A percentile compares a stretch with the other conserved stretches of the same genome.
Evolutionary conservation across 2,329 filamentous ascomycete genomes (phyloP).

Genomic region (Exophiala alcalophila): DNA sequence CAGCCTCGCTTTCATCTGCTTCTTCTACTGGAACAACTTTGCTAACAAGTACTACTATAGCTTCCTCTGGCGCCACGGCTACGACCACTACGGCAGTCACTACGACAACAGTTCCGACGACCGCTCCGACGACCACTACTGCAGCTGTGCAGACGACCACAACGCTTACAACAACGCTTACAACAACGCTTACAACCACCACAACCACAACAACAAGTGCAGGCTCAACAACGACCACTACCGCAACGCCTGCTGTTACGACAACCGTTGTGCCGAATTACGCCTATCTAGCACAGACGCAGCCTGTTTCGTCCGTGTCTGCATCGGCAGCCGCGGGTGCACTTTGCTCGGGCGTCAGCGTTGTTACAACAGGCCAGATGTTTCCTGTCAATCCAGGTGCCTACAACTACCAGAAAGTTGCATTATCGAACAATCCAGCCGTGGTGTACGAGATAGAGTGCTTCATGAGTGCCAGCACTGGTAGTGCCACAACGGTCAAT

Average conservation of each 20-base stretch:
- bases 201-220: slow-evolving; percentile 17
- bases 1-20: no score
- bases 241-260: slow-evolving; percentile 7
- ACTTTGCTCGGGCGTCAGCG: slow-evolving; percentile 13
- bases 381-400: slow-evolving; percentile 9
- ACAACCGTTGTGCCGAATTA: slow-evolving; percentile 16
- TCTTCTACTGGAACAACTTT: slow-evolving; percentile 2
- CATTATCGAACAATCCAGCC: slow-evolving; percentile 7
- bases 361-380: slow-evolving; percentile 4
- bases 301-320: background rate
- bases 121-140: slow-evolving; percentile 5
- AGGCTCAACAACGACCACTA: slow-evolving; percentile 8
- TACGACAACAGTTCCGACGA: slow-evolving; percentile 3
- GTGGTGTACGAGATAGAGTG: slow-evolving; percentile 20
- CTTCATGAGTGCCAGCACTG: slow-evolving; percentile 6
- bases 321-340: background rate
- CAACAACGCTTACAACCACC: slow-evolving; percentile 10
- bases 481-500: background rate
- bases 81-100: slow-evolving; percentile 4
- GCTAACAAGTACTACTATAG: slow-evolving; percentile 4
- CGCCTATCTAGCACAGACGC: slow-evolving; percentile 2
- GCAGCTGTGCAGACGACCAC: background rate
- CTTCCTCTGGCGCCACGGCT: slow-evolving; percentile 1
- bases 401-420: slow-evolving; percentile 23
- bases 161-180: slow-evolving; percentile 3